Base-by-base conservation (phyloP, 2,329 filamentous ascomycete genomes). In the Aspergillus phoenicis region DNA sequence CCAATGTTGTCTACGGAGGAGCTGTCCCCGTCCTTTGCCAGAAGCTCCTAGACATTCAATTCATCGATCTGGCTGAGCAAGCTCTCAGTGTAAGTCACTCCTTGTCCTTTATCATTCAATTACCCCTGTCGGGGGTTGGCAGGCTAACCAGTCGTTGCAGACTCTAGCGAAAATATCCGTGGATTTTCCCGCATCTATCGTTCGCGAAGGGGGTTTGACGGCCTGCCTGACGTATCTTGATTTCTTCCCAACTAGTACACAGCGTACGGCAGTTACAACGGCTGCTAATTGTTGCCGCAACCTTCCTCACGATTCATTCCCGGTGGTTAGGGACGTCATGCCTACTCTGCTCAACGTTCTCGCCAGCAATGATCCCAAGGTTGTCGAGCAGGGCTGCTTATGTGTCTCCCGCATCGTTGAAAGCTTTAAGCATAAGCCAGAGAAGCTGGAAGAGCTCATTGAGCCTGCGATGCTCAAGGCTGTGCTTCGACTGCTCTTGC, bases 201-300 rank as follows among this genome's bases (percentile, higher is more conserved):
- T 99, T 48, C 90, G 93, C 55, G 95, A 98, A 78, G 96, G 95
- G 52, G 95, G 95, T 10, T 82, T 99, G 64, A 96, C 91, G 1
- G 95, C 95, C n/a, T 99, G 95, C 72, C 81, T 99, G 66, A 96
- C 91, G 0, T 98, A 95, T 73, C 85, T 99, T 60, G 95, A 99
- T 74, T 99, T 99, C 78, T 99, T 99, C 71, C 90, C 94, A 15
- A 99, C 95, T 0, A 95, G 94, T 76, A 98, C 95, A 2, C 95
- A 99, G 77, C 87, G 95, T 66, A 97, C 94, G 13, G 95, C 95
- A 6, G 95, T 99, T 7, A 98, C 93, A 3, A 99, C 94, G 11
- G 95, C 96, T 8, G 96, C 95, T 59, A 99, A 99, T 73, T 99
- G 95, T 80, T 99, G 96, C 76, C 91, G 95, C 64, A 97, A 97